phyloP scores from a whole-genome alignment of 1,284 basidiomycete species.

The Cryptococcus hybrid region DNA sequence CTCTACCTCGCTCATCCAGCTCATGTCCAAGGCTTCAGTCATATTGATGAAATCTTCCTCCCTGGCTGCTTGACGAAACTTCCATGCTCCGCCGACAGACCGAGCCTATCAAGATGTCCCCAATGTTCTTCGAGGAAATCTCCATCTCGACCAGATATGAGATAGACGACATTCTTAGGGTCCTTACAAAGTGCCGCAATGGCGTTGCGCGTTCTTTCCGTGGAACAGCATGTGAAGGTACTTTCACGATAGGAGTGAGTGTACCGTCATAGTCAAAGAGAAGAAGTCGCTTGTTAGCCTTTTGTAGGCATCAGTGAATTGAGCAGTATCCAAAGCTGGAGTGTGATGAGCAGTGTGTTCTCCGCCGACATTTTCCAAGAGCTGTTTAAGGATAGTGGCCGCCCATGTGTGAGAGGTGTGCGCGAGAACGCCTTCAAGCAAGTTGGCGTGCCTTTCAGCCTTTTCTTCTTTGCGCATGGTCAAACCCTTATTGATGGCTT shows the following conservation, averaged over 20 bases:
- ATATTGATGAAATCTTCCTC: conserved; percentile 76
- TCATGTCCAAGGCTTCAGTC: conserved; percentile 90
- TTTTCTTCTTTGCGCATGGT: conserved; percentile 79
- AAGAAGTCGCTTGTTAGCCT: conserved; percentile 79
- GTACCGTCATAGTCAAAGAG: conserved; percentile 99
- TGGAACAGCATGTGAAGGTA: conserved; percentile 81
- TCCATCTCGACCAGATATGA: conserved; percentile 96
- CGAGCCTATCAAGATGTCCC: conserved; percentile 76
- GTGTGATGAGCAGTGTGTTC: conserved; percentile 84
- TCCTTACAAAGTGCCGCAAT: conserved; percentile 72
- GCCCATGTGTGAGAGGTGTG: conserved; percentile 98
- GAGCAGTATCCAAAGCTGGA: conserved; percentile 71
- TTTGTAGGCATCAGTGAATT: conserved; percentile 65
- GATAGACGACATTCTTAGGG: conserved; percentile 87
- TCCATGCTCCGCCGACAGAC: conserved; percentile 96
- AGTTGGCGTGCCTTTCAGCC: conserved; percentile 65
- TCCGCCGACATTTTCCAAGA: conserved; percentile 75
- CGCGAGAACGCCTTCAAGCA: conserved; percentile 84
- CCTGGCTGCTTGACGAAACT: conserved; percentile 73
- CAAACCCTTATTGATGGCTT: conserved; percentile 89
- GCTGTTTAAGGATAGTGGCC: conserved; percentile 80
- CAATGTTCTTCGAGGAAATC: conserved; percentile 89
- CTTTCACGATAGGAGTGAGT: conserved; percentile 93
- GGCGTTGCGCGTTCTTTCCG: conserved; percentile 69
- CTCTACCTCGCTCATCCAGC: conserved; percentile 93